A percentile compares a stretch with the other conserved stretches of the same genome.
These are phyloP conservation scores for Drechslerella dactyloides DNA, from an alignment of 2,329 filamentous ascomycete genomes.

Conservation along the genomic window DNA sequence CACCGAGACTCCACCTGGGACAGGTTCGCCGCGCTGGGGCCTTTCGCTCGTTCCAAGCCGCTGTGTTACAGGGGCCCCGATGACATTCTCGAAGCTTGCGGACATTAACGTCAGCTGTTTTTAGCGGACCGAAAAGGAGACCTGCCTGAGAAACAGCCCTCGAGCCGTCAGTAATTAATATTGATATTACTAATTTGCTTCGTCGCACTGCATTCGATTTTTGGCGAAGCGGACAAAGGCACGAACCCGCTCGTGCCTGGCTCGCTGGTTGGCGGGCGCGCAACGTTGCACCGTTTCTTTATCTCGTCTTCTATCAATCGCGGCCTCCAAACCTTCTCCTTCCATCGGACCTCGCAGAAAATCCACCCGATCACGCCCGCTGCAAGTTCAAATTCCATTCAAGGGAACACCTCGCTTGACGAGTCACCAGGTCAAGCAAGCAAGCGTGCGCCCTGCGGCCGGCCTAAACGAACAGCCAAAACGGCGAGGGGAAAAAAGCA, in stretches of 20 bases:
- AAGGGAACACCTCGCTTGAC: slow-evolving; percentile 3
- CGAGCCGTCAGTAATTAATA: no score
- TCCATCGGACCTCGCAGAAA: neutral
- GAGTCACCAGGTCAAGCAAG: slow-evolving; percentile 9
- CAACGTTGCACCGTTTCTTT: no score
- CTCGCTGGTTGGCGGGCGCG: no score
- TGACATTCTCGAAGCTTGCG: slow-evolving; percentile 43
- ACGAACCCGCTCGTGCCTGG: no score
- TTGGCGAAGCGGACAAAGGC: no score
- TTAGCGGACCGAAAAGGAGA: slow-evolving; percentile 29
- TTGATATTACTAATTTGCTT: no score
- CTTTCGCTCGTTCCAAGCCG: slow-evolving; percentile 7
- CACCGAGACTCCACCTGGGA: no score
- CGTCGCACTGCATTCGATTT: no score
- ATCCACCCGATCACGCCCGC: neutral
- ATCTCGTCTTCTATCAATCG: no score
- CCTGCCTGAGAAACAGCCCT: slow-evolving; percentile 5
- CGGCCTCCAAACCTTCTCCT: no score
- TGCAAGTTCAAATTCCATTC: neutral
- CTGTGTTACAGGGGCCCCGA: slow-evolving; percentile 20
- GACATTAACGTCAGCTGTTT: slow-evolving; percentile 42
- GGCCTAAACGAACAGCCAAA: slow-evolving; percentile 44
- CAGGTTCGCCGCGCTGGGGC: neutral
- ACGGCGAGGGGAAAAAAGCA: slow-evolving; percentile 43
- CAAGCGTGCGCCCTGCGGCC: slow-evolving; percentile 31